phyloP scores from a whole-genome alignment of 1,284 basidiomycete species.

The Boletus mariae region DNA sequence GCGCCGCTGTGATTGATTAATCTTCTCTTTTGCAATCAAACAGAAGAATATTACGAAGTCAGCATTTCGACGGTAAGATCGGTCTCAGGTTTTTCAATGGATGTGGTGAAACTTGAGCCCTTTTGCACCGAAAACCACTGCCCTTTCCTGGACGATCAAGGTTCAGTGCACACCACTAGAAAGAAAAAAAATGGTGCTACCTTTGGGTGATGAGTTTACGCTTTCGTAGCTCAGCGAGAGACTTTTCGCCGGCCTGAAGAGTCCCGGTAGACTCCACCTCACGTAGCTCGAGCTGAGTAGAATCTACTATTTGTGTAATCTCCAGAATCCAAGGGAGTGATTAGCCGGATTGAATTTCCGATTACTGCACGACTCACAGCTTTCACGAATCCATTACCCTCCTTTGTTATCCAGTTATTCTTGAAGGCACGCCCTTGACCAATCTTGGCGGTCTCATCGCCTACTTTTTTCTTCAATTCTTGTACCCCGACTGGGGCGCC shows the following conservation, averaged over 20 bases:
- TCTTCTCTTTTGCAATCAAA: conserved; percentile 1
- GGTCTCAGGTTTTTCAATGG: conserved; percentile 95
- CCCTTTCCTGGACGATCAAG: conserved; percentile 65
- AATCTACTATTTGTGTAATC: conserved; percentile 66
- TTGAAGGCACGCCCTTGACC: conserved; percentile 97
- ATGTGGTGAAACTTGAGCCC: conserved; percentile 86
- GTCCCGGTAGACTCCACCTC: conserved; percentile 75
- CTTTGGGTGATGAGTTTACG: conserved; percentile 81
- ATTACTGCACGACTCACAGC: conserved; percentile 50
- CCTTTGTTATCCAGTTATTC: conserved; percentile 95
- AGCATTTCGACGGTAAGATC: conserved; percentile 97
- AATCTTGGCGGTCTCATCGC: conserved; percentile 81
- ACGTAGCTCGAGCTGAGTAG: conserved; percentile 72
- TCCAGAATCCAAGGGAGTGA: conserved; percentile 28
- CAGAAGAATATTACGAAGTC: conserved; percentile 59
- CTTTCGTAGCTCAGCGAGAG: conserved; percentile 84
- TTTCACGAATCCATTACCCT: conserved; percentile 84
- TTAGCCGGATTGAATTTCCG: neutral
- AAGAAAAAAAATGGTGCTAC: conserved; percentile 36
- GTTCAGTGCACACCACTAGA: neutral
- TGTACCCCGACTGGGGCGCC: conserved; percentile 62
- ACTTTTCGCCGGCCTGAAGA: conserved; percentile 71
- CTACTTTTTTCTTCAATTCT: conserved; percentile 72
- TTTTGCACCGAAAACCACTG: conserved; percentile 93
- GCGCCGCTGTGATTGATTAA: conserved; percentile 55